These are phyloP conservation scores for Crucihimalaya himalaica DNA, from an alignment of 345 rosid species.

Conservation along the genomic window DNA sequence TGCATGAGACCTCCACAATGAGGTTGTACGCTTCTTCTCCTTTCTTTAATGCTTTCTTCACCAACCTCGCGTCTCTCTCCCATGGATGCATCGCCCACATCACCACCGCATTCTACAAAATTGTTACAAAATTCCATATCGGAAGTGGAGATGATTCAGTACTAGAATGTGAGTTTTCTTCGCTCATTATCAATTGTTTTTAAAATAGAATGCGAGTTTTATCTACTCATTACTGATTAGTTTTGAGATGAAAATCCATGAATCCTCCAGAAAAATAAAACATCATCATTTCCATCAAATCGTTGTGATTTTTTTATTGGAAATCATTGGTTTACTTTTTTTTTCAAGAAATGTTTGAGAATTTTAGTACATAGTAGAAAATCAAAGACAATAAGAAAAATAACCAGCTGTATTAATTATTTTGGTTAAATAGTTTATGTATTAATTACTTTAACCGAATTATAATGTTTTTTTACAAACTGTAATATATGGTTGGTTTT, in stretches of 20 bases:
- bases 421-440: neutral
- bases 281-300: neutral
- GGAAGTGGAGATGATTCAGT: neutral
- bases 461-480: neutral
- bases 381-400: neutral
- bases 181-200: neutral
- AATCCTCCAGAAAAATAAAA: neutral
- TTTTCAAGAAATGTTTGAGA: neutral
- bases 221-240: too few relatives aligned
- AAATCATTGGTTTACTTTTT: neutral
- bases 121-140: neutral
- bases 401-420: neutral
- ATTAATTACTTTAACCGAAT: neutral
- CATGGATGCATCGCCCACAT: constrained; percentile 83
- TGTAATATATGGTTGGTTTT: neutral
- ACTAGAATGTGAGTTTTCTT: neutral
- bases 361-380: neutral
- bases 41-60: constrained; percentile 60
- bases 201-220: neutral
- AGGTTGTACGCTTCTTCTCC: constrained; percentile 53
- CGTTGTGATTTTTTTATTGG: neutral
- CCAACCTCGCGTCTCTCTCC: constrained; percentile 92
- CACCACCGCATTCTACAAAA: constrained; percentile 65
- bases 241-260: neutral
- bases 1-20: constrained; percentile 78